Conservation (phyloP, 139 green algal species). For the Gonium pectorale region DNA sequence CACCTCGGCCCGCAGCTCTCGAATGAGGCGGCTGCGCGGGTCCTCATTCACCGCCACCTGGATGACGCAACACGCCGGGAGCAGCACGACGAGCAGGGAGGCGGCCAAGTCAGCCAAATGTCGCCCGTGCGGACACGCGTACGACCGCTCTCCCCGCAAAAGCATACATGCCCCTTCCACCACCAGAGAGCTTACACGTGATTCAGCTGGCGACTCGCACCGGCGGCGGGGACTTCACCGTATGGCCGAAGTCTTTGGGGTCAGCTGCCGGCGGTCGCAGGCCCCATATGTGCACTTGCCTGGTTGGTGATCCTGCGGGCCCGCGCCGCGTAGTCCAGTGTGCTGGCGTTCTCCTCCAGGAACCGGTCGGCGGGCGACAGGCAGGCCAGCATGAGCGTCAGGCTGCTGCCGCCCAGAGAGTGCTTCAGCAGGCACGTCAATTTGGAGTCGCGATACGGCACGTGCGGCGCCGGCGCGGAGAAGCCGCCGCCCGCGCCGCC, state of each 20-base stretch:
- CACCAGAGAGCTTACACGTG: no score
- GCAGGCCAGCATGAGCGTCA: conserved; percentile 71
- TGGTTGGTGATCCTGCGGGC: conserved; percentile 61
- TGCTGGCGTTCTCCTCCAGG: conserved; percentile 66
- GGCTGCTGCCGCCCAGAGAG: conserved; percentile 61
- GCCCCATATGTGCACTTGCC: no score
- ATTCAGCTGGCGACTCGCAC: no score
- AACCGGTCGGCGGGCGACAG: conserved; percentile 47
- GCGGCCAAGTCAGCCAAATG: no score
- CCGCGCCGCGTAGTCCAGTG: conserved; percentile 66
- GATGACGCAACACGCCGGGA: no score
- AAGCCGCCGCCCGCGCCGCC: not conserved
- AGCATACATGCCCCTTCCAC: no score
- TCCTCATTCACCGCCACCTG: conserved; percentile 72
- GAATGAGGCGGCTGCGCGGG: conserved; percentile 63
- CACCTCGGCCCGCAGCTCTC: conserved; percentile 64
- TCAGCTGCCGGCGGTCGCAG: no score
- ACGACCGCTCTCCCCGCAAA: no score
- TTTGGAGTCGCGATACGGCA: conserved; percentile 71
- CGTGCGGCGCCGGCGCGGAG: not conserved
- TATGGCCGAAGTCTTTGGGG: no score
- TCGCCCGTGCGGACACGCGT: no score
- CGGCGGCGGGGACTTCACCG: no score
- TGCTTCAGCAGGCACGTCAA: conserved; percentile 73
- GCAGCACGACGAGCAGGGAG: no score